Evolutionary conservation across 257 asterid genomes (phyloP).

Genomic region (Solanum gandarillasii): DNA sequence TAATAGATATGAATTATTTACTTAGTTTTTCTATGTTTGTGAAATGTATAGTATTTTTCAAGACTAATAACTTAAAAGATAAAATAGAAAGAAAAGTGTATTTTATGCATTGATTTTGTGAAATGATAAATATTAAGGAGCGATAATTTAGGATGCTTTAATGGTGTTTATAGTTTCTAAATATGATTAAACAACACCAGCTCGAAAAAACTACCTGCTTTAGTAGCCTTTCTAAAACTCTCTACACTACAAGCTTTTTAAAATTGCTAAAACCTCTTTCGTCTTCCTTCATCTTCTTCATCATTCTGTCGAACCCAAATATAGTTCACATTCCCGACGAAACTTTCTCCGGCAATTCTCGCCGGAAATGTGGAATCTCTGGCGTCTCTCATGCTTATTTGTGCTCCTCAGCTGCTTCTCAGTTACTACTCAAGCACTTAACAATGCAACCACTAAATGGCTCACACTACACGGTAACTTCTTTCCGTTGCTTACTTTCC

Average conservation of each 20-base stretch:
- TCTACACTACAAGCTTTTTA: neutral
- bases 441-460: conserved; percentile 29
- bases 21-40: too few species aligned
- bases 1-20: too few species aligned
- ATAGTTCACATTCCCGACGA: neutral
- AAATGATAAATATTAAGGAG: too few species aligned
- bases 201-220: neutral
- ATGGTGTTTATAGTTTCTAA: neutral
- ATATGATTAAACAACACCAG: neutral
- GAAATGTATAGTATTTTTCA: too few species aligned
- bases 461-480: conserved; percentile 52
- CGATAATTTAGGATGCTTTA: too few species aligned
- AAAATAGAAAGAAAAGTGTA: too few species aligned
- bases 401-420: conserved; percentile 22
- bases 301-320: neutral
- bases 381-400: conserved; percentile 11
- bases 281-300: neutral
- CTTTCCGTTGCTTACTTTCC: neutral
- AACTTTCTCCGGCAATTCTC: neutral
- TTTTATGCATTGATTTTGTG: too few species aligned
- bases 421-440: conserved; percentile 50
- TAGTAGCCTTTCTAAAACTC: neutral
- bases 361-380: conserved; percentile 59
- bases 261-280: neutral
- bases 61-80: too few species aligned